These are phyloP conservation scores for Fusarium heterosporum DNA, from an alignment of 2,329 filamentous ascomycete genomes.

Conservation along the genomic window DNA sequence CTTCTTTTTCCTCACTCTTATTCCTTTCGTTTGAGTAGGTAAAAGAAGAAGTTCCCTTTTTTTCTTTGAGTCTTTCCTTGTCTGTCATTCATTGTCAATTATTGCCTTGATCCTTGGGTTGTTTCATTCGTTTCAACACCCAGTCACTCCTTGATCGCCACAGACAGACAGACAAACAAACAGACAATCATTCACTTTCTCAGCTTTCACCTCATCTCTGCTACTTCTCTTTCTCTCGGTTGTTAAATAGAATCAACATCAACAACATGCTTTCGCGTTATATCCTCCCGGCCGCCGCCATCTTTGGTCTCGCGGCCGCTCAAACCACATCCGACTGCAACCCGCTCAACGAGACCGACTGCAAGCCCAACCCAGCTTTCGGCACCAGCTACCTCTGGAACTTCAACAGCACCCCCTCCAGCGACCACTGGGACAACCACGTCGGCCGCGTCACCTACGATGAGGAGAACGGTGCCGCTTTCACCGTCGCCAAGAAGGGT, in stretches of 20 bases:
- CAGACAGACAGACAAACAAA: constrained; percentile 27
- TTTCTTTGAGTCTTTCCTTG: constrained; percentile 30
- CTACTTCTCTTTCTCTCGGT: constrained; percentile 11
- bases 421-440: constrained; percentile 72
- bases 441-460: constrained; percentile 74
- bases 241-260: constrained; percentile 5
- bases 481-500: constrained; percentile 76
- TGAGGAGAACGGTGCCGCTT: constrained; percentile 72
- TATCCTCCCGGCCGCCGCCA: constrained; percentile 51
- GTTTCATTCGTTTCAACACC: constrained; percentile 34
- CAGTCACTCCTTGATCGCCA: constrained; percentile 41
- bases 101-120: constrained; percentile 25
- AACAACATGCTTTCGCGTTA: constrained; percentile 45
- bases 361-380: constrained; percentile 78
- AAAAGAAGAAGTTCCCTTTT: background rate
- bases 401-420: constrained; percentile 72
- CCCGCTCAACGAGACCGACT: constrained; percentile 74
- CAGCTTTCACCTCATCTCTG: background rate
- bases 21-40: constrained; percentile 17
- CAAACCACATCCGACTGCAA: constrained; percentile 85
- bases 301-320: constrained; percentile 65
- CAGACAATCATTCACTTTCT: constrained; percentile 18
- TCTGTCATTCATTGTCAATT: constrained; percentile 18
- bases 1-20: background rate
- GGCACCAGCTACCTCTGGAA: constrained; percentile 70